Base-by-base conservation (phyloP, 106 monocot genomes). In the Dactylorhiza incarnata region DNA sequence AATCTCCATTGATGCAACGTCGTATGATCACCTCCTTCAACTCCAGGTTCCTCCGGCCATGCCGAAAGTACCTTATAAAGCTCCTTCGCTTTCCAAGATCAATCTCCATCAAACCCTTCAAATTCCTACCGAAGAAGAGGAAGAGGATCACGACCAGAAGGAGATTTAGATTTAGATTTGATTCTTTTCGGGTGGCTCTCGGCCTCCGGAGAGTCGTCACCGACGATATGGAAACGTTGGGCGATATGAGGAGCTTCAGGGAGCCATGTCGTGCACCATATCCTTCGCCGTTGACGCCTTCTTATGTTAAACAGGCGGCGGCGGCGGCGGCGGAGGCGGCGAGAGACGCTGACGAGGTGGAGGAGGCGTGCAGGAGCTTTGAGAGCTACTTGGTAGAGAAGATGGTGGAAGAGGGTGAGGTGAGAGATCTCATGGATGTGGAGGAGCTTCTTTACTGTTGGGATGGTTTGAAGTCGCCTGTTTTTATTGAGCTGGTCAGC, bases 371-470 rank as follows among this genome's bases (percentile, higher is more conserved):
- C 43, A 67, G 80, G 77, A 87, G 80, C 37, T 95, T 95, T 11
- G 91, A 95, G 81, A 81, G 76, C 10, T 78, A 85, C 25, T 68
- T 95, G 76, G 84, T 75, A 75, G 85, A 95, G 85, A 89, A 91
- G 94, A 70, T 95, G 9, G 78, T 82, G 63, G 89, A 95, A 71
- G 91, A 91, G 67, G 81, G 85, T 82, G 85, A 79, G 85, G 82
- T 87, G 70, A 84, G 82, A 68, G 94, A 91, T 74, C 48, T 91
- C 72, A 80, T 54, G 77, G 91, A 91, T 66, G 88, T 91, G 50
- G 94, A 95, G 80, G 91, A 95, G 80, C 84, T 95, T 23, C 80
- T 95, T 10, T 61, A 59, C 16, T 87, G 82, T 47, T 95, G 94
- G 94, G 73, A 81, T 20, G 74, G 81, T 19, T 70, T 91, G 58